These are phyloP conservation scores for Pseudogymnoascus pannorum DNA, from an alignment of 2,329 filamentous ascomycete species.

Conservation along the genomic window DNA sequence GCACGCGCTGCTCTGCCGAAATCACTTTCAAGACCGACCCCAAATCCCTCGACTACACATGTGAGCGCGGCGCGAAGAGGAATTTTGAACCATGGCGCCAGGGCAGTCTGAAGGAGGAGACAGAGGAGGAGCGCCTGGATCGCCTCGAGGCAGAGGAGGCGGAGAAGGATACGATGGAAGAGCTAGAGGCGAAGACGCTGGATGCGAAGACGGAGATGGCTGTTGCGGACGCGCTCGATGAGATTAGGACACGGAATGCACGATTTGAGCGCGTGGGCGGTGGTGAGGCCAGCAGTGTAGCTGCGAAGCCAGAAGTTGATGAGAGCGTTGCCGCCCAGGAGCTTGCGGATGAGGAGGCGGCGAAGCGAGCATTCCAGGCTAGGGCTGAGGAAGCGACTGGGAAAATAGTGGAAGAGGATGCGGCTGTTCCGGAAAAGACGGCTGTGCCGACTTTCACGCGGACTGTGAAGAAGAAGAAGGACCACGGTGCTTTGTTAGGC, in stretches of 20 bases:
- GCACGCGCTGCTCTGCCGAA: slow-evolving; percentile 76
- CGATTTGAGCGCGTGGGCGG: slow-evolving; percentile 69
- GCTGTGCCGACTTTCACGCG: slow-evolving; percentile 51
- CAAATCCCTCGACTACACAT: slow-evolving; percentile 85
- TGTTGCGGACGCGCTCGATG: slow-evolving; percentile 89
- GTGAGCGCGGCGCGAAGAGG: slow-evolving; percentile 72
- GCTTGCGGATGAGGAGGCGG: slow-evolving; percentile 75
- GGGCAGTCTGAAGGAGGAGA: slow-evolving; percentile 57
- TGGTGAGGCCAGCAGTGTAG: slow-evolving; percentile 49
- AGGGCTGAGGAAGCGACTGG: slow-evolving; percentile 26
- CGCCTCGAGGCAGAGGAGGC: slow-evolving; percentile 72
- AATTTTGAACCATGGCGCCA: slow-evolving; percentile 90
- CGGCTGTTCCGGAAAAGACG: slow-evolving; percentile 16
- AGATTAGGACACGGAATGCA: slow-evolving; percentile 88
- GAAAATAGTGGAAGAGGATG: slow-evolving; percentile 29
- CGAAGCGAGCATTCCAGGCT: slow-evolving; percentile 63
- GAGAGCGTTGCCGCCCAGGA: slow-evolving; percentile 61
- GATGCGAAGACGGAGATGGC: slow-evolving; percentile 96
- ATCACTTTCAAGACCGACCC: slow-evolving; percentile 95
- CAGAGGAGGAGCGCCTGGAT: slow-evolving; percentile 79
- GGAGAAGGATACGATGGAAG: slow-evolving; percentile 88
- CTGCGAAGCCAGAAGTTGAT: slow-evolving; percentile 39
- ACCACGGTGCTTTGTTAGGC: slow-evolving; percentile 64
- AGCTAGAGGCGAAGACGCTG: slow-evolving; percentile 85
- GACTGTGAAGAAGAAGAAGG: slow-evolving; percentile 80